Evolutionary conservation across 768 basidiomycete genomes (phyloP).

Genomic region (Pleurotus cornucopiae): DNA sequence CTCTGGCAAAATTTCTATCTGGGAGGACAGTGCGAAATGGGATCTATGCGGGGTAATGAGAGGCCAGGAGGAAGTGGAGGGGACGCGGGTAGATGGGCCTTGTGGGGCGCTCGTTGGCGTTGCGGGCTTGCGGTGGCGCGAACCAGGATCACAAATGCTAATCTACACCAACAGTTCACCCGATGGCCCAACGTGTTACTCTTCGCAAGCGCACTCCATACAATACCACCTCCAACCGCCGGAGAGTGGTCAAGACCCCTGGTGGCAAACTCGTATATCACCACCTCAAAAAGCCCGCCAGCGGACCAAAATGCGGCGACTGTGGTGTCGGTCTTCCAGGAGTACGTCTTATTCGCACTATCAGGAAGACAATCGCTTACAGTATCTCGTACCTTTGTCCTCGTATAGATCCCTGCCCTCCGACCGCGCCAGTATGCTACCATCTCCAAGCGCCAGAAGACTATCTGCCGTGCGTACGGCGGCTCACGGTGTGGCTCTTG

Average conservation of each 20-base stretch:
- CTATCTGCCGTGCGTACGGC: slow-evolving; percentile 93
- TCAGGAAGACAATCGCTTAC: slow-evolving; percentile 3
- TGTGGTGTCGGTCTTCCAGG: slow-evolving; percentile 93
- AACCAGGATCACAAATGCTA: slow-evolving; percentile 6
- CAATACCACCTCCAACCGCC: slow-evolving; percentile 96
- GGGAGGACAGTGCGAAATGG: slow-evolving; percentile 3
- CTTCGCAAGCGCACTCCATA: slow-evolving; percentile 98
- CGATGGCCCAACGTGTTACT: slow-evolving; percentile 98
- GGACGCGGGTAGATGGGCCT: no score
- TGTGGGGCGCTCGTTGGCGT: background rate
- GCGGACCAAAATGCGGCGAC: slow-evolving; percentile 97
- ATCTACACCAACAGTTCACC: slow-evolving; percentile 18
- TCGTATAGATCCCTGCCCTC: slow-evolving; percentile 79
- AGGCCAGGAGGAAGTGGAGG: no score
- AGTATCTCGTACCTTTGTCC: background rate
- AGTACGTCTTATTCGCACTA: slow-evolving; percentile 46
- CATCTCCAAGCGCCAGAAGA: slow-evolving; percentile 97
- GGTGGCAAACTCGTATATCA: slow-evolving; percentile 98
- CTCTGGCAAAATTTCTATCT: no score
- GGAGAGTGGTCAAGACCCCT: slow-evolving; percentile 95
- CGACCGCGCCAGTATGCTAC: slow-evolving; percentile 94
- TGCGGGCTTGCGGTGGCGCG: background rate
- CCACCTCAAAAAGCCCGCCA: slow-evolving; percentile 92
- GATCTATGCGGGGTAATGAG: slow-evolving; percentile 2
- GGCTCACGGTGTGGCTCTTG: slow-evolving; percentile 96